Evolutionary conservation across 169 alveolate species (phyloP).

Genomic region (Plasmodium coatneyi): DNA sequence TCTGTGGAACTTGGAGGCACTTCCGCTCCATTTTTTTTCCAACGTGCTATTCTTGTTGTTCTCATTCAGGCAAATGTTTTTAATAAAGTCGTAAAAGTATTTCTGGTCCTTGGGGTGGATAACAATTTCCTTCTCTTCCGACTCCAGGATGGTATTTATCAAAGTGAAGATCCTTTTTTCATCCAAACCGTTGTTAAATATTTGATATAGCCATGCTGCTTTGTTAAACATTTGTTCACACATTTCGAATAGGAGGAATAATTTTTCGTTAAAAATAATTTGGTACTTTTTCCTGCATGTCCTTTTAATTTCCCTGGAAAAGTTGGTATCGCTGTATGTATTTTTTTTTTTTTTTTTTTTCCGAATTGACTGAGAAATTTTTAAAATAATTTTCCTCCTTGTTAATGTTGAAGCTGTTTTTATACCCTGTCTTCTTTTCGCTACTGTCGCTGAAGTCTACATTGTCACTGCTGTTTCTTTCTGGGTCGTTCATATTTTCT

Average conservation of each 20-base stretch:
- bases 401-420: constrained; percentile 20
- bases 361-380: constrained; percentile 13
- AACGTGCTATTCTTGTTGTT: background rate
- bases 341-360: constrained; percentile 19
- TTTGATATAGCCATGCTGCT: constrained; percentile 48
- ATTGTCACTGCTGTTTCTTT: constrained; percentile 35
- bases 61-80: constrained; percentile 18
- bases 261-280: constrained; percentile 60
- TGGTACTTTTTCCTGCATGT: constrained; percentile 52
- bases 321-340: constrained; percentile 10
- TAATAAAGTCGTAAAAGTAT: constrained; percentile 60
- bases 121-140: constrained; percentile 65
- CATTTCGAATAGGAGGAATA: constrained; percentile 49
- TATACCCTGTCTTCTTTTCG: constrained; percentile 9
- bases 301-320: constrained; percentile 26
- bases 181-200: constrained; percentile 26
- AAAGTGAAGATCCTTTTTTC: constrained; percentile 41
- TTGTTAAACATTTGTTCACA: constrained; percentile 68
- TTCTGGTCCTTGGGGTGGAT: constrained; percentile 66
- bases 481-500: constrained; percentile 28
- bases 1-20: constrained; percentile 28
- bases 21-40: constrained; percentile 11
- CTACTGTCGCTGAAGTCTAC: background rate
- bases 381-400: constrained; percentile 72
- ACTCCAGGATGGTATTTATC: constrained; percentile 60